Conservation (phyloP, 768 basidiomycete species). For the Trametes cubensis region DNA sequence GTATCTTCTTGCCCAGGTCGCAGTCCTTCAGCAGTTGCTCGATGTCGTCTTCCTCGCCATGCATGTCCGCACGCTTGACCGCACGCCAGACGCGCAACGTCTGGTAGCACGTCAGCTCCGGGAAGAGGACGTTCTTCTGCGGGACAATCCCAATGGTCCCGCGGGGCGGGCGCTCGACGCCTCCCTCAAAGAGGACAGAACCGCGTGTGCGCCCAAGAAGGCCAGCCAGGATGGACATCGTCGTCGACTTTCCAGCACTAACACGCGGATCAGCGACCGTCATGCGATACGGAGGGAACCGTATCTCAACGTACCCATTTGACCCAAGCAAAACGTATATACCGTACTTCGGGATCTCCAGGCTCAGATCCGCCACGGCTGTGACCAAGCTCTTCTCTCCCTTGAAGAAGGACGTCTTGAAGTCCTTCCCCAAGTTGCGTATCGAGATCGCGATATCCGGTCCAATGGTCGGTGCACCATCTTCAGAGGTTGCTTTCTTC, state of each 20-base stretch:
- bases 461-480: conserved; percentile 33
- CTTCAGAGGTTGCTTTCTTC: conserved; percentile 16
- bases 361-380: conserved; percentile 65
- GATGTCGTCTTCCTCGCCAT: conserved; percentile 51
- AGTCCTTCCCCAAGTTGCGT: conserved; percentile 60
- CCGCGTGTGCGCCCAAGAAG: conserved; percentile 63
- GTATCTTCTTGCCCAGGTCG: conserved; percentile 70
- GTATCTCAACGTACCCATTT: conserved; percentile 52
- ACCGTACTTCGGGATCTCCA: conserved; percentile 70
- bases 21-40: conserved; percentile 70
- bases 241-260: conserved; percentile 79
- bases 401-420: conserved; percentile 51
- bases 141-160: conserved; percentile 78
- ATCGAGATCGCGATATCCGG: conserved; percentile 62
- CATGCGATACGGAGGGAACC: background rate
- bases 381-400: conserved; percentile 52
- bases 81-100: conserved; percentile 73
- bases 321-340: conserved; percentile 81
- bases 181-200: conserved; percentile 56
- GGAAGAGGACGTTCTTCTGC: conserved; percentile 82
- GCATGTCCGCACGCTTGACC: conserved; percentile 52
- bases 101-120: conserved; percentile 74
- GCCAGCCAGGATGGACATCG: conserved; percentile 66
- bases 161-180: conserved; percentile 53
- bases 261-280: background rate